phyloP scores from a whole-genome alignment of 1,284 basidiomycete species.

The Entoloma clypeatum region DNA sequence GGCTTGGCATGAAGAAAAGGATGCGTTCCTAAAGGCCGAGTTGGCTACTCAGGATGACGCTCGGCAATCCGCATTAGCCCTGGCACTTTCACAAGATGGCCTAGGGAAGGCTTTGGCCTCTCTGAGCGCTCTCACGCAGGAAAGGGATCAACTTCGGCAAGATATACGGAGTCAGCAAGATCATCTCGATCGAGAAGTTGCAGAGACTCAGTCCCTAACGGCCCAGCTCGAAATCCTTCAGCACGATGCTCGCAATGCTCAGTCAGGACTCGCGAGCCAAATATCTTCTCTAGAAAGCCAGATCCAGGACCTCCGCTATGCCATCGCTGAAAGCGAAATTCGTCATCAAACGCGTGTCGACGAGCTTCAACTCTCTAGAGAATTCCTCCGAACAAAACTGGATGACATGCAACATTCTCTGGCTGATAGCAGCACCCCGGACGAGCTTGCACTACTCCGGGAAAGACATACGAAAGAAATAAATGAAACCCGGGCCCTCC shows the following conservation, averaged over 20 bases:
- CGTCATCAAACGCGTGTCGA: constrained; percentile 18
- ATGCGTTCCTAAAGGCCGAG: background rate
- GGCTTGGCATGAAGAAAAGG: constrained; percentile 5
- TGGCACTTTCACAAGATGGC: constrained; percentile 21
- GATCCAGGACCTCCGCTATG: constrained; percentile 17
- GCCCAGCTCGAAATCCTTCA: constrained; percentile 13
- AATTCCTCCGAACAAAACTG: constrained; percentile 16
- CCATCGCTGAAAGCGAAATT: constrained; percentile 16
- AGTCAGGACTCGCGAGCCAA: constrained; percentile 11
- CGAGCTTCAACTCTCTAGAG: constrained; percentile 27
- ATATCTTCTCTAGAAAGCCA: constrained; percentile 17
- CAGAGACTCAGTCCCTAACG: constrained; percentile 5
- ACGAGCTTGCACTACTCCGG: constrained; percentile 33
- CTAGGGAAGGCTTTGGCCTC: constrained; percentile 10
- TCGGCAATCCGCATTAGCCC: constrained; percentile 19
- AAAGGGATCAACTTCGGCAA: constrained; percentile 10
- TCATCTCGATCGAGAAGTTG: constrained; percentile 9
- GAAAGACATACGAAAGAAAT: constrained; percentile 38
- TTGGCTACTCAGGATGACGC: constrained; percentile 6
- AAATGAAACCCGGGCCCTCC: constrained; percentile 31
- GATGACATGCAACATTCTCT: constrained; percentile 18
- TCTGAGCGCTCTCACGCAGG: constrained; percentile 5
- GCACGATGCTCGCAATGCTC: constrained; percentile 8
- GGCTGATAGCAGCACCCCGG: constrained; percentile 22
- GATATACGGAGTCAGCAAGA: constrained; percentile 8